Conservation (phyloP, 345 rosid genomes). For the Citrus inodora region DNA sequence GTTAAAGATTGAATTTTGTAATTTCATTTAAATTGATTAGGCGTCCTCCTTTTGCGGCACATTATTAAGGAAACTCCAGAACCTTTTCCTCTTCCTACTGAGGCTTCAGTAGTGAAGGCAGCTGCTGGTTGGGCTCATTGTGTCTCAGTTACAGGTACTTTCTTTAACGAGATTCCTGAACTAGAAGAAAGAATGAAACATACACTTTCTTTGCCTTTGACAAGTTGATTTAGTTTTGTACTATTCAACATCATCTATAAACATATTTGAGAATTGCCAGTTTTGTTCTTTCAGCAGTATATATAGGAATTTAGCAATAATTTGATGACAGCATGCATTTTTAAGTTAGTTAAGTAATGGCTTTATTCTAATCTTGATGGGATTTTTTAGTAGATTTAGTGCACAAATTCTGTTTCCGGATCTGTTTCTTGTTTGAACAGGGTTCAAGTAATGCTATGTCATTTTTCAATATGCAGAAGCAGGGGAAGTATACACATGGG, state of each 20-base stretch:
- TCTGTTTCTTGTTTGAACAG: background rate
- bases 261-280: background rate
- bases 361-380: background rate
- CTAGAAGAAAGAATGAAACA: background rate
- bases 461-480: slow-evolving; percentile 34
- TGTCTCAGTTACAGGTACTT: slow-evolving; percentile 61
- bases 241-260: background rate
- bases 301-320: background rate
- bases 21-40: slow-evolving; percentile 24
- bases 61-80: slow-evolving; percentile 70
- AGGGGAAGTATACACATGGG: slow-evolving; percentile 84
- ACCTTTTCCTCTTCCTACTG: slow-evolving; percentile 62
- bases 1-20: slow-evolving; percentile 3
- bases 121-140: slow-evolving; percentile 92
- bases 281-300: background rate
- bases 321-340: background rate
- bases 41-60: slow-evolving; percentile 12
- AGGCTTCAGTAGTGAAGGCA: slow-evolving; percentile 53
- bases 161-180: background rate
- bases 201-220: background rate
- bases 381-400: background rate
- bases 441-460: background rate
- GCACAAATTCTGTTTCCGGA: background rate
- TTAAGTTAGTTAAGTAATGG: background rate
- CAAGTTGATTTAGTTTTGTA: background rate